These are phyloP conservation scores for Cordyceps fumosorosea DNA, from an alignment of 2,329 filamentous ascomycete species.

Conservation along the genomic window DNA sequence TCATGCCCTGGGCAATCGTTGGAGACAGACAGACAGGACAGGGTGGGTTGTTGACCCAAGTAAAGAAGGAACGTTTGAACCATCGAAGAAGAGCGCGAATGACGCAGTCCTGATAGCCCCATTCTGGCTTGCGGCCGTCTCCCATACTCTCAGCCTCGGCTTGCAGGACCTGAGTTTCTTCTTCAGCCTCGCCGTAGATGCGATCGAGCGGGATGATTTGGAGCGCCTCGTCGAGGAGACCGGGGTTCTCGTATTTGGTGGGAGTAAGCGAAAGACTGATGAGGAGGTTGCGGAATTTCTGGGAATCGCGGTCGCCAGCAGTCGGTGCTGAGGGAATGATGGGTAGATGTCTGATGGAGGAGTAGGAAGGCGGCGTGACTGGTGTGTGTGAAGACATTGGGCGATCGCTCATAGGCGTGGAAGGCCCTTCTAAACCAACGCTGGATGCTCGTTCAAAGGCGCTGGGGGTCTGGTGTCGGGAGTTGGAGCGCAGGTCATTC, in stretches of 20 bases:
- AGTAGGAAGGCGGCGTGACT: conserved; percentile 40
- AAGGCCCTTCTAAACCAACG: conserved; percentile 35
- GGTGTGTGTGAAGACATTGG: conserved; percentile 42
- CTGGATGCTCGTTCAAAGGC: conserved; percentile 44
- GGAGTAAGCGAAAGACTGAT: conserved; percentile 82
- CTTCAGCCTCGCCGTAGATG: conserved; percentile 89
- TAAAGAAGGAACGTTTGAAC: conserved; percentile 94
- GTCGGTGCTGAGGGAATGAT: conserved; percentile 66
- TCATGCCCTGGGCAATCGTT: conserved; percentile 77
- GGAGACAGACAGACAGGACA: conserved; percentile 77
- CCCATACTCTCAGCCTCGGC: conserved; percentile 86
- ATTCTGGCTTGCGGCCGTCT: conserved; percentile 71
- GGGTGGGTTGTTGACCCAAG: conserved; percentile 91
- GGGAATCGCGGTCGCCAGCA: conserved; percentile 54
- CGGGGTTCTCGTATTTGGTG: conserved; percentile 92
- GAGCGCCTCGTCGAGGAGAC: conserved; percentile 85
- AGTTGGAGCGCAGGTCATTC: conserved; percentile 57
- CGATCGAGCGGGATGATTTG: conserved; percentile 80
- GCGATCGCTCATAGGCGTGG: conserved; percentile 33
- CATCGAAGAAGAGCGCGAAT: conserved; percentile 80
- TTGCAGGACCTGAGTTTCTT: conserved; percentile 80
- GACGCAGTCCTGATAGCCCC: conserved; percentile 97
- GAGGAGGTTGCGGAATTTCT: conserved; percentile 75
- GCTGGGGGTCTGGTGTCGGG: conserved; percentile 55
- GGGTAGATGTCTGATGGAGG: conserved; percentile 43